Conservation (phyloP, 768 basidiomycete genomes). For the Psilocybe cubensis region DNA sequence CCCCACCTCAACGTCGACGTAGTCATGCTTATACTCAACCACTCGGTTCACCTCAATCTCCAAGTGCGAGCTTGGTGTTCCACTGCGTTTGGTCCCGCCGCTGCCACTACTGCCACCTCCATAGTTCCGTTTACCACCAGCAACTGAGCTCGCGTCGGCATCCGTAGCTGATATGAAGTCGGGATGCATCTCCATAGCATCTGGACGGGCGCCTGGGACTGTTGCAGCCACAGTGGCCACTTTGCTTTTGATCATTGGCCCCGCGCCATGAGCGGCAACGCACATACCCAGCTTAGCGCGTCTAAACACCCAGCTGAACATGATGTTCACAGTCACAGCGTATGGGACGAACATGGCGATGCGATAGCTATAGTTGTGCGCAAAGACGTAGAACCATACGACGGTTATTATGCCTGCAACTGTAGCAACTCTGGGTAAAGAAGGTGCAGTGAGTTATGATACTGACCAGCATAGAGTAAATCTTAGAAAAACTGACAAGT, state of each 20-base stretch:
- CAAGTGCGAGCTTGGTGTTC: neutral
- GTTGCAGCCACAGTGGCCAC: neutral
- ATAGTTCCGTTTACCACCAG: neutral
- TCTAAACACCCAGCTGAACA: slow-evolving; percentile 10
- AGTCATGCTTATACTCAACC: neutral
- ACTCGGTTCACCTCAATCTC: neutral
- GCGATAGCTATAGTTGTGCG: neutral
- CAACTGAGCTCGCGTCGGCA: too few species aligned
- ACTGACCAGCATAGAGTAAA: neutral
- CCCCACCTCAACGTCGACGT: neutral
- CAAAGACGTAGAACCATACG: slow-evolving; percentile 1
- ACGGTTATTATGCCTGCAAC: neutral
- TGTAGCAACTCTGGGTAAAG: neutral
- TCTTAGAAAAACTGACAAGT: slow-evolving; percentile 2
- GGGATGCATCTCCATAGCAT: neutral
- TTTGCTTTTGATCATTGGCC: neutral
- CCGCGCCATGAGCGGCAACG: neutral
- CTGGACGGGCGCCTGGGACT: neutral
- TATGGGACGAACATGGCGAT: neutral
- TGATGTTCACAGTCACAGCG: slow-evolving; percentile 1
- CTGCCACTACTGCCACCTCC: neutral
- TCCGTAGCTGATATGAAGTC: neutral
- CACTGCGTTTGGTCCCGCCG: neutral
- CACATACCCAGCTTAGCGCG: neutral
- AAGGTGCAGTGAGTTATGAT: neutral